Conservation (phyloP, 108 stramenopile species). For the Skeletonema grethae region DNA sequence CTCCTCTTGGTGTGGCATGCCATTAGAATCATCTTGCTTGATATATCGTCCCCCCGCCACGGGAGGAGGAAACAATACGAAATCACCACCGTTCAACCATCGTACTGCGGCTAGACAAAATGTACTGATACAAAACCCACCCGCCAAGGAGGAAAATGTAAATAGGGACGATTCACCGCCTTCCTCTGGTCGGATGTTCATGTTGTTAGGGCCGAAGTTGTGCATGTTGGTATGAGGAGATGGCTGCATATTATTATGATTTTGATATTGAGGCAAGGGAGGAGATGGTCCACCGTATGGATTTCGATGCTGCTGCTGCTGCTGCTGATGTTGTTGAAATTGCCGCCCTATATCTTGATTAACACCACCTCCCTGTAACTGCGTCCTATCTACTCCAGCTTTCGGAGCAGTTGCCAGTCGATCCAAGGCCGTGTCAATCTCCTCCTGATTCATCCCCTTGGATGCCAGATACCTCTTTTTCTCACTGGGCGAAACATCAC, state of each 20-base stretch:
- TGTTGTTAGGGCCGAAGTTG: not conserved
- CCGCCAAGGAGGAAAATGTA: conserved; percentile 30
- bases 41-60: not conserved
- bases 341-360: no score
- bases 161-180: not conserved
- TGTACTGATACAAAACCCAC: conserved; percentile 40
- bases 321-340: no score
- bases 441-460: conserved; percentile 15
- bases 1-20: conserved; percentile 6
- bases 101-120: conserved; percentile 64
- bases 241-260: not conserved
- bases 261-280: not conserved
- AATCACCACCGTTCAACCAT: conserved; percentile 89
- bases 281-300: not conserved
- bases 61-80: conserved; percentile 74
- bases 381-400: not conserved
- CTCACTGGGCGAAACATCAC: conserved; percentile 11
- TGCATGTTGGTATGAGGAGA: not conserved
- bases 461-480: conserved; percentile 25
- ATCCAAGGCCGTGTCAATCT: conserved; percentile 31
- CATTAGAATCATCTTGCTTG: not conserved
- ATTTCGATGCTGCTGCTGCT: not conserved
- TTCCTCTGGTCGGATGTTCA: conserved; percentile 6
- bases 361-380: not conserved
- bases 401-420: conserved; percentile 1